Evolutionary conservation across 2,329 filamentous ascomycete genomes (phyloP), one percentile per base, ranked within the genome.

Genomic region (Penicillium aurantiogriseum): DNA sequence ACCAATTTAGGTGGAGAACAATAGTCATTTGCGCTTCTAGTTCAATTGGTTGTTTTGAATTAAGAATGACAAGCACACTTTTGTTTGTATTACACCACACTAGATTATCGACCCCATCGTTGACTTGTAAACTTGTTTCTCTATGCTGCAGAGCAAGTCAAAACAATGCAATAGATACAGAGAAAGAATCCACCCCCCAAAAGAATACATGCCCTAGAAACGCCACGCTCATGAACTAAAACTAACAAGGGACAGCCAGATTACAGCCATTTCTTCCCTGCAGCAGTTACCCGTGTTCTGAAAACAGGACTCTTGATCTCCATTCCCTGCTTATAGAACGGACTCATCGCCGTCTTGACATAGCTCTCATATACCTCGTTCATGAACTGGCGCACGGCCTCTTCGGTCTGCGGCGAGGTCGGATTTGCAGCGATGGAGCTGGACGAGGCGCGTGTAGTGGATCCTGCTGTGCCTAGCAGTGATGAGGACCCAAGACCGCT

Each of bases 321-420:
- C 82, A 89, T 89, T 63, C 96, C 93, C 54, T 88, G 85, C 53
- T 84, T 83, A 79, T 97, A 97, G 74, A 99, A 99, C 0, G 94
- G 94, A 71, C 87, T 97, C 94, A 99, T 97, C 57, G 92, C 87
- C 13, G 92, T 90, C 82, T 99, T 99, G 63, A 96, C 85, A 88
- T 93, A 99, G 66, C 88, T 91, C 77, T 99, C 94, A 77, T 97
- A 97, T 13, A 97, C 90, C 72, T 99, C 94, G 17, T 84, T 83
- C 79, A 99, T 96, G 79, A 97, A 99, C 76, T 91, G 91, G 72
- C 91, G 87, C 67, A 97, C 90, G 5, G 94, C 93, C 78, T 99
- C 94, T 77, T 99, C 94, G 5, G 93, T 96, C 72, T 93, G 91
- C 6, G 91, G 88, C 58, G 88, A 90, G 3, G 88, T 93, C 0